Conservation (phyloP, 1,139 yeast genomes). For the Lodderomyces metapsilosis region DNA sequence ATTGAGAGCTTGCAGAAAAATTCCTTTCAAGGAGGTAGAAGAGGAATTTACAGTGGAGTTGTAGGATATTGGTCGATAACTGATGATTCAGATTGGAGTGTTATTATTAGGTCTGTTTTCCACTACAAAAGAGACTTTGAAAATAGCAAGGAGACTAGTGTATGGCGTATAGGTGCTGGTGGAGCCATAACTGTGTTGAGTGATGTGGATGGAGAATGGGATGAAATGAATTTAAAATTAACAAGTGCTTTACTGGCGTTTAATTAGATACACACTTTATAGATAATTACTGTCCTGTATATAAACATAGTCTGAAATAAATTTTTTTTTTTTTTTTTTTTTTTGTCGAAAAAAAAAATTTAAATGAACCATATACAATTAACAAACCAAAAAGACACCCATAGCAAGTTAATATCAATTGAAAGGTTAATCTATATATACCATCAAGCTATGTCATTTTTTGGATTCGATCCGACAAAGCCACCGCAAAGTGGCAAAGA, state of each 20-base stretch:
- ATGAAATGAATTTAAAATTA: constrained; percentile 82
- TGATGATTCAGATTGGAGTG: constrained; percentile 94
- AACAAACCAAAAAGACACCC: background rate
- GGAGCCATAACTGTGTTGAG: constrained; percentile 96
- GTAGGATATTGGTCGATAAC: constrained; percentile 93
- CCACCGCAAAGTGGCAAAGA: constrained; percentile 28
- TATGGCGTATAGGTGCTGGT: constrained; percentile 96
- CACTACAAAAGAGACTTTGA: constrained; percentile 54
- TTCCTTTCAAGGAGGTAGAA: constrained; percentile 50
- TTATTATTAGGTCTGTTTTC: constrained; percentile 81
- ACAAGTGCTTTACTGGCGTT: constrained; percentile 76
- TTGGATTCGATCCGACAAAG: constrained; percentile 52
- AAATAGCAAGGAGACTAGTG: constrained; percentile 23
- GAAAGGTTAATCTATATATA: background rate
- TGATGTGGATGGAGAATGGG: constrained; percentile 81
- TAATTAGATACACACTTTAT: constrained; percentile 12
- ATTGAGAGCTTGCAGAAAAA: constrained; percentile 40
- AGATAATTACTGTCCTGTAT: constrained; percentile 3
- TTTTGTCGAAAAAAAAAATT: constrained; percentile 5
- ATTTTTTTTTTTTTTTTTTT: constrained; percentile 5
- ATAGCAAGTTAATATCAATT: background rate
- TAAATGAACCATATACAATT: background rate
- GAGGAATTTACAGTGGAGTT: constrained; percentile 94
- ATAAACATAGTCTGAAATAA: background rate
- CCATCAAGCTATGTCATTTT: constrained; percentile 49